Percentiles rank a stretch among this genome's conserved stretches.
These are phyloP conservation scores for Akanthomyces muscarius DNA, from an alignment of 2,329 filamentous ascomycete species.

Conservation along the genomic window DNA sequence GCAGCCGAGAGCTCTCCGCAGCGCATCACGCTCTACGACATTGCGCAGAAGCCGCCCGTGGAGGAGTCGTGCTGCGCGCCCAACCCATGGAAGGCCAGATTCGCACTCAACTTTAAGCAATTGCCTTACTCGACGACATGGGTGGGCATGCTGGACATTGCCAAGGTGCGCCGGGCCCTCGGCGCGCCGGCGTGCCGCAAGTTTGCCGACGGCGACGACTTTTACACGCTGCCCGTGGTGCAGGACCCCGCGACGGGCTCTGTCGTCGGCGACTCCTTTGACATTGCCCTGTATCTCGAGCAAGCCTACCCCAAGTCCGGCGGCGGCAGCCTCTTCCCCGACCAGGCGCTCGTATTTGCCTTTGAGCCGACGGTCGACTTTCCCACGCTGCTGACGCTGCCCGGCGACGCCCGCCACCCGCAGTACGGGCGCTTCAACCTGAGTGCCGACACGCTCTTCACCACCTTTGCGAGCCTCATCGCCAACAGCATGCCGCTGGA, in stretches of 20 bases:
- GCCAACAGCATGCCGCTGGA: slow-evolving; percentile 46
- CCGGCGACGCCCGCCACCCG: slow-evolving; percentile 26
- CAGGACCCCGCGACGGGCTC: slow-evolving; percentile 38
- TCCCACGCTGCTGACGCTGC: slow-evolving; percentile 36
- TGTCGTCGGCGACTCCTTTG: slow-evolving; percentile 58
- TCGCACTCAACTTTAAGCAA: slow-evolving; percentile 41
- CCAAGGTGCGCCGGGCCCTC: slow-evolving; percentile 43
- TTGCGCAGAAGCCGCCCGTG: slow-evolving; percentile 33
- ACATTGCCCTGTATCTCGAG: slow-evolving; percentile 60
- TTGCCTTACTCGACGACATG: slow-evolving; percentile 38
- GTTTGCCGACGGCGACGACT: slow-evolving; percentile 53
- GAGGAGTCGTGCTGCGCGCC: slow-evolving; percentile 24
- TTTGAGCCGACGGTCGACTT: slow-evolving; percentile 24
- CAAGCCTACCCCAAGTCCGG: slow-evolving; percentile 44
- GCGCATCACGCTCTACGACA: slow-evolving; percentile 39
- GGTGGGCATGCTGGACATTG: slow-evolving; percentile 50
- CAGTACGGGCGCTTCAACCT: slow-evolving; percentile 50
- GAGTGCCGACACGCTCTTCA: slow-evolving; percentile 52
- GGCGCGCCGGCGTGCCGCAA: slow-evolving; percentile 48
- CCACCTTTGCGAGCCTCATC: slow-evolving; percentile 39
- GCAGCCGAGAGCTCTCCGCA: not conserved
- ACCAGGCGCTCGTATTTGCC: slow-evolving; percentile 38
- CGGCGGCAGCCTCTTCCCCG: slow-evolving; percentile 45
- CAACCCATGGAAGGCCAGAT: slow-evolving; percentile 33
- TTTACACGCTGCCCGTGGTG: slow-evolving; percentile 57